phyloP scores from a whole-genome alignment of 345 rosid genomes.

The Ceriops tagal region DNA sequence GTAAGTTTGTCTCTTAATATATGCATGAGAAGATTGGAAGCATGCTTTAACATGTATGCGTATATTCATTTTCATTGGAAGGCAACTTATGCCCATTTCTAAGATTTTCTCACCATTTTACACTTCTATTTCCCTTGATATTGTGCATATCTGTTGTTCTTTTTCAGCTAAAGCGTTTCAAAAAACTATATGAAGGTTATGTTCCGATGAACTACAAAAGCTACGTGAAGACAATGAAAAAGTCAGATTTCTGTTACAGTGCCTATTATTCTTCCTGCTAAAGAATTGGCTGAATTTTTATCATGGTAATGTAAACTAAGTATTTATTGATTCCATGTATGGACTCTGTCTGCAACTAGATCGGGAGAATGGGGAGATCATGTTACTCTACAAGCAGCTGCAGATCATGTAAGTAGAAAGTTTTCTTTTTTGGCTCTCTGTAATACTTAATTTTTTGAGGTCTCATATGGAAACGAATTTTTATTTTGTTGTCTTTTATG shows the following conservation, averaged over 20 bases:
- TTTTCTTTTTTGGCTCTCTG: neutral
- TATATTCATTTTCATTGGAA: no score
- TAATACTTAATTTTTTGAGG: neutral
- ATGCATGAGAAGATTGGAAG: no score
- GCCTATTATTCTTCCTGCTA: conserved; percentile 21
- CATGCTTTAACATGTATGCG: no score
- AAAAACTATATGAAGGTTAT: conserved; percentile 69
- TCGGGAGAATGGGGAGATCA: conserved; percentile 98
- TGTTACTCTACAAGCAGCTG: conserved; percentile 92
- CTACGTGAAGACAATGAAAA: conserved; percentile 82
- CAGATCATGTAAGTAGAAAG: conserved; percentile 67
- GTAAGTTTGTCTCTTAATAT: no score
- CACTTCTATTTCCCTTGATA: neutral
- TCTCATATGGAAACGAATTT: neutral
- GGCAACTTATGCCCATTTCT: neutral
- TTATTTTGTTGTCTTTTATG: no score
- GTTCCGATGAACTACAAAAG: conserved; percentile 86
- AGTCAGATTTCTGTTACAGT: conserved; percentile 48
- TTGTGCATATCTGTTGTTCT: neutral
- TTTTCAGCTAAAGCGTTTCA: conserved; percentile 69
- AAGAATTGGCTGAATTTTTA: conserved; percentile 1
- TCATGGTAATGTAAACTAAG: conserved; percentile 3
- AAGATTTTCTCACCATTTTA: neutral
- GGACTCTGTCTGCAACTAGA: conserved; percentile 33
- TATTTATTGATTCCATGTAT: conserved; percentile 24